Conservation (phyloP, 108 stramenopile species). For the Parietichytrium sp. region DNA sequence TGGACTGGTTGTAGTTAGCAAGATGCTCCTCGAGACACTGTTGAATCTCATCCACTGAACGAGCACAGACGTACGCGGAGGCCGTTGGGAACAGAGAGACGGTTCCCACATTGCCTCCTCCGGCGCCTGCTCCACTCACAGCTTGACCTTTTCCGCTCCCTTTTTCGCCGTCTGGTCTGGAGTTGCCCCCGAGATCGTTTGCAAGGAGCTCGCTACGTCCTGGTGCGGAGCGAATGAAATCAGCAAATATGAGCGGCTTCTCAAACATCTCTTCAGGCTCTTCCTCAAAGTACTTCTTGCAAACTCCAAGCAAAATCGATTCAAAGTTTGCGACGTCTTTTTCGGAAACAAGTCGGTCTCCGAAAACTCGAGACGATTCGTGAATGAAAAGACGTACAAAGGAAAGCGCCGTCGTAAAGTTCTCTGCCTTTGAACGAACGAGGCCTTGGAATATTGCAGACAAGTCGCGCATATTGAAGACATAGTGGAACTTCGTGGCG, state of each 20-base stretch:
- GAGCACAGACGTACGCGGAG: neutral
- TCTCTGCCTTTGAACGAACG: neutral
- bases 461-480: constrained; percentile 55
- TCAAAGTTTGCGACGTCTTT: constrained; percentile 42
- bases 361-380: constrained; percentile 49
- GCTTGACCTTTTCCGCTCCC: too few relatives aligned
- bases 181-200: too few relatives aligned
- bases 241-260: constrained; percentile 31
- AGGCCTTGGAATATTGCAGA: constrained; percentile 47
- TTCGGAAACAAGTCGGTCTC: constrained; percentile 43
- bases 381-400: constrained; percentile 51
- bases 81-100: too few relatives aligned
- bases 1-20: constrained; percentile 45
- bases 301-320: constrained; percentile 45
- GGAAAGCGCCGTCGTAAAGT: neutral
- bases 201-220: too few relatives aligned
- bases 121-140: too few relatives aligned
- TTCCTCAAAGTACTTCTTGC: constrained; percentile 49
- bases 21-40: constrained; percentile 35
- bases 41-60: neutral
- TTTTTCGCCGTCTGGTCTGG: too few relatives aligned
- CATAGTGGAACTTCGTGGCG: constrained; percentile 57
- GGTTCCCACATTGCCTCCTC: too few relatives aligned
- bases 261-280: constrained; percentile 37
- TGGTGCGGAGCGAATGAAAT: constrained; percentile 30